Conservation (phyloP, 768 basidiomycete genomes). For the Imleria badia region DNA sequence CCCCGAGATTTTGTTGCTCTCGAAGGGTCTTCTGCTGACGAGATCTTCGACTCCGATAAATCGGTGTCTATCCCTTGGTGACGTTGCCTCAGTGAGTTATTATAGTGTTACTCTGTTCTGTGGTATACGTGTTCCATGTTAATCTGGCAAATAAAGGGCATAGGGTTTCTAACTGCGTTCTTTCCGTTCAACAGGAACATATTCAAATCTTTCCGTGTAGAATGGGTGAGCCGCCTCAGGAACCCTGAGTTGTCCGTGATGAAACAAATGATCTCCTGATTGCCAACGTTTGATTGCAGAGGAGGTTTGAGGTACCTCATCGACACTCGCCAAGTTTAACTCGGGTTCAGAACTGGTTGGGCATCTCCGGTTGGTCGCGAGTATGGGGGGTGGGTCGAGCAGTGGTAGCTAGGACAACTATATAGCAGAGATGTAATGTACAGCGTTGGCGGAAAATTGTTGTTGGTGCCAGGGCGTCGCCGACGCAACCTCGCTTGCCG, state of each 20-base stretch:
- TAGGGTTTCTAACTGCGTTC: not conserved
- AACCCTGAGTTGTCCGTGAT: not conserved
- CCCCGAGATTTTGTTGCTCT: not conserved
- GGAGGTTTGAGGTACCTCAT: not conserved
- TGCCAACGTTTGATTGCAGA: conserved; percentile 4
- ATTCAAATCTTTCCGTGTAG: not conserved
- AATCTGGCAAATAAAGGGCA: not conserved
- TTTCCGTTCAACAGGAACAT: not conserved
- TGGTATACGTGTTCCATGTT: not conserved
- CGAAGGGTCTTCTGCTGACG: conserved; percentile 6
- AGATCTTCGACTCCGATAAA: not conserved
- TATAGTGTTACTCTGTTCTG: not conserved
- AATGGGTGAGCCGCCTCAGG: not conserved
- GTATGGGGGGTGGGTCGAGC: not conserved
- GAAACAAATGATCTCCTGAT: conserved; percentile 12
- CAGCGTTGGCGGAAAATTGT: conserved; percentile 23
- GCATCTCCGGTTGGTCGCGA: not conserved
- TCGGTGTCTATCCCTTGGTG: conserved; percentile 6
- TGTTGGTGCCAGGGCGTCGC: conserved; percentile 18
- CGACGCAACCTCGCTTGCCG: conserved; percentile 26
- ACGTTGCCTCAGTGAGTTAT: conserved; percentile 11
- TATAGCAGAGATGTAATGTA: conserved; percentile 8
- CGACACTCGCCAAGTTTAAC: not conserved
- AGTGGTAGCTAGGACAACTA: conserved; percentile 16
- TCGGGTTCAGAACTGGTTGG: not conserved